Conservation (phyloP, 176 grass and related monocot species). For the barley (Hordeum vulgare) region MorexV3_pseudomolecules_assembly NC_058524.1:62640268-62640767, state of each 20-base stretch:
- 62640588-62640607: background rate
- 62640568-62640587: background rate
- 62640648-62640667: background rate
- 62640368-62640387: background rate
- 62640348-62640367: background rate
- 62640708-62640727: constrained; percentile 24
- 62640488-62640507: background rate
- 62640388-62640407: background rate
- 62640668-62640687: background rate
- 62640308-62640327: background rate
- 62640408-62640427: background rate
- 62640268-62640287: background rate
- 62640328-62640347: background rate
- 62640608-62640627: background rate
- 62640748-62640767: constrained; percentile 1
- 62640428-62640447: background rate
- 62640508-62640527: constrained; percentile 44
- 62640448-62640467: background rate
- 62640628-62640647: background rate
- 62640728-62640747: background rate
- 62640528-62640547: background rate
- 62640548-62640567: background rate
- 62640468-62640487: background rate
- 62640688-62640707: background rate
- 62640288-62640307: background rate